Conservation (phyloP, 2,329 filamentous ascomycete genomes). For the Sporothrix mexicana region DNA sequence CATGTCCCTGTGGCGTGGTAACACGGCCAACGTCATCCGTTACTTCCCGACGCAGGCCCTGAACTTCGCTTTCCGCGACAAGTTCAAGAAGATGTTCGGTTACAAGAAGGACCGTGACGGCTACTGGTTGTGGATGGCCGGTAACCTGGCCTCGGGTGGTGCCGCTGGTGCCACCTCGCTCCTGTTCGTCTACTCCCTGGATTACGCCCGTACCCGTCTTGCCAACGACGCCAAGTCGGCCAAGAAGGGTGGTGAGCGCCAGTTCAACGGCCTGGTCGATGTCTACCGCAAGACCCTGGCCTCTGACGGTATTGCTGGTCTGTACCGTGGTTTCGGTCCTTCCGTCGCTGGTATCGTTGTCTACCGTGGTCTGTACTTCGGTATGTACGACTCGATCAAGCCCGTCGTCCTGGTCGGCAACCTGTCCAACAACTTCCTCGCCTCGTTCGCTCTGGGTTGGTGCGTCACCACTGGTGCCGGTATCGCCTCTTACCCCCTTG, state of each 20-base stretch:
- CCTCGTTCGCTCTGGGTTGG: slow-evolving; percentile 99
- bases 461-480: slow-evolving; percentile 99
- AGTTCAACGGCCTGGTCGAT: slow-evolving; percentile 99
- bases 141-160: slow-evolving; percentile 99
- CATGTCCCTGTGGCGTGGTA: slow-evolving; percentile 97
- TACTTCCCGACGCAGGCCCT: slow-evolving; percentile 99
- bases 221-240: slow-evolving; percentile 99
- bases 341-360: slow-evolving; percentile 99
- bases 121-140: slow-evolving; percentile 98
- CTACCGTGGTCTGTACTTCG: slow-evolving; percentile 99
- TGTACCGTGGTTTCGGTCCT: slow-evolving; percentile 99
- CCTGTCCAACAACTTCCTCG: slow-evolving; percentile 98
- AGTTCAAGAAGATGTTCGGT: slow-evolving; percentile 99
- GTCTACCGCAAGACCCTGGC: slow-evolving; percentile 99
- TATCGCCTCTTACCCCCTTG: slow-evolving; percentile 99
- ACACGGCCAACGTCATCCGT: slow-evolving; percentile 99
- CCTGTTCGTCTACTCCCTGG: slow-evolving; percentile 99
- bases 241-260: slow-evolving; percentile 95
- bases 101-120: slow-evolving; percentile 99
- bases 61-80: slow-evolving; percentile 99
- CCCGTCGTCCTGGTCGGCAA: slow-evolving; percentile 89
- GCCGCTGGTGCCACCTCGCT: slow-evolving; percentile 99
- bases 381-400: slow-evolving; percentile 99
- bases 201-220: slow-evolving; percentile 99
- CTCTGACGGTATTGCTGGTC: slow-evolving; percentile 97